These are phyloP conservation scores for Cercospora janseana DNA, from an alignment of 2,329 filamentous ascomycete species.

Conservation along the genomic window DNA sequence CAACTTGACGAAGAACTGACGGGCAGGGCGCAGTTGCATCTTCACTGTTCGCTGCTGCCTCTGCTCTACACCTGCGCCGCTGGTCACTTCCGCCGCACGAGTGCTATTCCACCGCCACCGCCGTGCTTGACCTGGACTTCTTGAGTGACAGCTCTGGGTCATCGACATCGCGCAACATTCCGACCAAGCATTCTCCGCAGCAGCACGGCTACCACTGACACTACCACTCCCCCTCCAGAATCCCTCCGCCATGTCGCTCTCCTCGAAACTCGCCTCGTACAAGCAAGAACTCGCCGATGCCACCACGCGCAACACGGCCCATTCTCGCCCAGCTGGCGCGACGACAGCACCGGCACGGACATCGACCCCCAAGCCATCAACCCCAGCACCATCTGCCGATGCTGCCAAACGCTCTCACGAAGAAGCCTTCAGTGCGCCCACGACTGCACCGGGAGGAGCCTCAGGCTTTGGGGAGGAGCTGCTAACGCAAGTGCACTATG, in stretches of 20 bases:
- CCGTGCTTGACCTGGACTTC: slow-evolving; percentile 28
- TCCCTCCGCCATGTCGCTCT: slow-evolving; percentile 32
- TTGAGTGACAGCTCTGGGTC: slow-evolving; percentile 34
- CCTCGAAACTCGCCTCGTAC: slow-evolving; percentile 32
- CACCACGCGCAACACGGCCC: slow-evolving; percentile 32
- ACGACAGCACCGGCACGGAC: slow-evolving; percentile 26
- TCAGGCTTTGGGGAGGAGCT: slow-evolving; percentile 55
- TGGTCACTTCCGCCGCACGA: neutral
- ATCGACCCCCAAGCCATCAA: slow-evolving; percentile 28
- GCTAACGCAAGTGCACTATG: slow-evolving; percentile 84
- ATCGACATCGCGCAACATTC: neutral
- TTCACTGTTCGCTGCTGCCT: neutral
- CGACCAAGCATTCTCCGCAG: slow-evolving; percentile 7
- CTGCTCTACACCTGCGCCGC: neutral
- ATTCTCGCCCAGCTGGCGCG: slow-evolving; percentile 28
- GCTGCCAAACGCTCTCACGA: slow-evolving; percentile 52
- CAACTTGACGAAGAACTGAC: no score
- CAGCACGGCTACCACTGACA: no score
- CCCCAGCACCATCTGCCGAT: slow-evolving; percentile 61
- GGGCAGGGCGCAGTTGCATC: no score
- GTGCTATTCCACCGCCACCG: slow-evolving; percentile 1
- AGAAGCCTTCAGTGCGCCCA: slow-evolving; percentile 24
- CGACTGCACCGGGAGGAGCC: slow-evolving; percentile 54
- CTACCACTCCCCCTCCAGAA: neutral
- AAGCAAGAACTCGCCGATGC: slow-evolving; percentile 35